Evolutionary conservation across 2,329 filamentous ascomycete species (phyloP).

Genomic region (Myriosclerotinia curreyana): DNA sequence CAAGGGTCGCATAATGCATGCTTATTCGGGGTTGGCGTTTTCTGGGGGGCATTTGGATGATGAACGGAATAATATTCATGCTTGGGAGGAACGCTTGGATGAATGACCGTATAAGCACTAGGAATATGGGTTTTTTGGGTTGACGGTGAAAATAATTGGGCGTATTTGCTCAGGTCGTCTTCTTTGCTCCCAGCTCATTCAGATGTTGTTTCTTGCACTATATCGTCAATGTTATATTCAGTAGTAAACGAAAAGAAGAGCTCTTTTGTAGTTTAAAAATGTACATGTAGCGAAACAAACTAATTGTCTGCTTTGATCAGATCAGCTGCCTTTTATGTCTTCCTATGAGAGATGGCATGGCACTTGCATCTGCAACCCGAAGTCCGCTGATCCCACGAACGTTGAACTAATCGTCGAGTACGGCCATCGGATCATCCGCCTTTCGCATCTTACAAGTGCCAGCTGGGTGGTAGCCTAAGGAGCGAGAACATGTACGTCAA

Average conservation of each 20-base stretch:
- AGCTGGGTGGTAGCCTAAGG: conserved; percentile 1
- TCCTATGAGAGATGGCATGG: background rate
- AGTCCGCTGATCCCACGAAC: background rate
- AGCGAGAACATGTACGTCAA: background rate
- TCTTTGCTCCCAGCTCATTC: background rate
- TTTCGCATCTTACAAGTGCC: conserved; percentile 1
- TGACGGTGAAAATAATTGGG: background rate
- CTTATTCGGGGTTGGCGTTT: background rate
- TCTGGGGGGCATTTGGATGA: background rate
- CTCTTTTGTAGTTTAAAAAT: background rate
- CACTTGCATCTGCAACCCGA: background rate
- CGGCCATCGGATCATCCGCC: background rate
- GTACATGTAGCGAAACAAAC: background rate
- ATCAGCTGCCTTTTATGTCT: background rate
- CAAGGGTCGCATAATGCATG: background rate
- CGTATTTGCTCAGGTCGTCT: background rate
- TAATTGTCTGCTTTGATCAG: background rate
- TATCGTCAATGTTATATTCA: background rate
- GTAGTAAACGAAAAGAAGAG: background rate
- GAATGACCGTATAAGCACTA: background rate
- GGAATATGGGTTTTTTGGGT: background rate
- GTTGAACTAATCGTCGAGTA: conserved; percentile 1
- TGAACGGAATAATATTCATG: background rate
- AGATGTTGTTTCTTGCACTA: background rate
- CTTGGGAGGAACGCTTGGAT: background rate